These are phyloP conservation scores for Cerioporus squamosus DNA, from an alignment of 1,284 basidiomycete genomes.

Conservation along the genomic window DNA sequence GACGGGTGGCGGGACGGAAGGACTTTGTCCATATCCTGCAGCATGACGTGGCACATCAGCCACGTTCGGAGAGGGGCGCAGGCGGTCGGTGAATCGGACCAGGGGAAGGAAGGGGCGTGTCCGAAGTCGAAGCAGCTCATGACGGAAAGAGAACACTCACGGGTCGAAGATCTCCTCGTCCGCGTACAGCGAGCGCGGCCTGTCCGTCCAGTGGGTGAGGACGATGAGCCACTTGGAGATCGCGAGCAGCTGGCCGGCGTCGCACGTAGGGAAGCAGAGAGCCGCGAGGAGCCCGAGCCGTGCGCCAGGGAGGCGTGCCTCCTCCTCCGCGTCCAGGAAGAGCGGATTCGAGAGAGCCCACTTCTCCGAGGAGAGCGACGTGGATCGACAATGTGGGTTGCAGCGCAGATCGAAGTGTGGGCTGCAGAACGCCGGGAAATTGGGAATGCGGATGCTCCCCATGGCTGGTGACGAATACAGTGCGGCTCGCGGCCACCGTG, in stretches of 20 bases:
- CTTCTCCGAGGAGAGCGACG: slow-evolving; percentile 48
- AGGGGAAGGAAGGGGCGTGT: background rate
- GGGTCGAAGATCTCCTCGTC: slow-evolving; percentile 29
- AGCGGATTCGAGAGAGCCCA: slow-evolving; percentile 42
- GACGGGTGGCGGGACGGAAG: slow-evolving; percentile 19
- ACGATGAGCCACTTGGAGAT: slow-evolving; percentile 54
- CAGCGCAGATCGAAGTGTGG: slow-evolving; percentile 52
- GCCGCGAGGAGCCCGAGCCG: slow-evolving; percentile 59
- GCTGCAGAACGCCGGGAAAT: slow-evolving; percentile 49
- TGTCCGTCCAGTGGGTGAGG: slow-evolving; percentile 37
- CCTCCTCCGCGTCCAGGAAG: slow-evolving; percentile 34
- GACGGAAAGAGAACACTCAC: slow-evolving; percentile 20
- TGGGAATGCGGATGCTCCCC: slow-evolving; percentile 62
- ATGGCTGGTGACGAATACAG: slow-evolving; percentile 3
- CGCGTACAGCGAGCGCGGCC: slow-evolving; percentile 19
- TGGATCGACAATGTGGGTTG: slow-evolving; percentile 53
- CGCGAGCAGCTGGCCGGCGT: slow-evolving; percentile 55
- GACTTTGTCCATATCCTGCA: slow-evolving; percentile 25
- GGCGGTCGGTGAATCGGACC: background rate
- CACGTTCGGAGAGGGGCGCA: background rate
- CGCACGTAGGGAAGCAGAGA: slow-evolving; percentile 60
- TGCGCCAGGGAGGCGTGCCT: slow-evolving; percentile 36
- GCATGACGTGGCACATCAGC: background rate
- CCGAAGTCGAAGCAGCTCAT: background rate
- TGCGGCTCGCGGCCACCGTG: background rate